These are phyloP conservation scores for Lichtheimia ornata DNA, from an alignment of 371 early-diverging fungal genomes.

Conservation along the genomic window DNA sequence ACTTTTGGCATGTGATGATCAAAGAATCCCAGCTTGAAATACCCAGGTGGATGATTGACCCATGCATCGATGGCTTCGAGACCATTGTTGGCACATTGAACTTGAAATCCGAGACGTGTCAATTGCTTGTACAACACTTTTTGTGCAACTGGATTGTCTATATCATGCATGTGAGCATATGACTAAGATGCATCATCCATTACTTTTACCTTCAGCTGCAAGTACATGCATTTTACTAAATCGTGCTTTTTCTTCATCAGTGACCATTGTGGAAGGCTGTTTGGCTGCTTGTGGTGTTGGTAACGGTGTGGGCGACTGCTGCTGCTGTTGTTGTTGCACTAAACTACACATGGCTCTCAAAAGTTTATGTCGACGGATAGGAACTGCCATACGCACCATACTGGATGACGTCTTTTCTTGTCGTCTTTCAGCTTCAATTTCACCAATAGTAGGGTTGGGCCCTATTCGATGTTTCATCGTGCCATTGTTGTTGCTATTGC, in stretches of 20 bases:
- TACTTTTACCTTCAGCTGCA: constrained; percentile 42
- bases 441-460: not conserved
- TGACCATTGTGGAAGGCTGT: constrained; percentile 6
- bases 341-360: constrained; percentile 35
- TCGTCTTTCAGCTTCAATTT: too few species aligned
- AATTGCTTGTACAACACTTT: constrained; percentile 43
- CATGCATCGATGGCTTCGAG: constrained; percentile 43
- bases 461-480: not conserved
- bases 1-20: constrained; percentile 56
- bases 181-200: not conserved
- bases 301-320: not conserved
- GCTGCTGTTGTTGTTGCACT: constrained; percentile 11
- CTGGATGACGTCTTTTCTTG: too few species aligned
- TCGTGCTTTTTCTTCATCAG: constrained; percentile 28
- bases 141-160: constrained; percentile 52
- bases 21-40: constrained; percentile 44
- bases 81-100: constrained; percentile 48
- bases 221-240: constrained; percentile 42
- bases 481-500: not conserved
- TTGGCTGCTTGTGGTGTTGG: not conserved
- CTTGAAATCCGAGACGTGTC: constrained; percentile 41
- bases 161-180: not conserved
- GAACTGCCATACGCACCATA: constrained; percentile 45
- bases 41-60: constrained; percentile 27
- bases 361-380: constrained; percentile 54